These are phyloP conservation scores for Hypoxylon fuscum DNA, from an alignment of 495 filamentous ascomycete genomes.

Conservation along the genomic window DNA sequence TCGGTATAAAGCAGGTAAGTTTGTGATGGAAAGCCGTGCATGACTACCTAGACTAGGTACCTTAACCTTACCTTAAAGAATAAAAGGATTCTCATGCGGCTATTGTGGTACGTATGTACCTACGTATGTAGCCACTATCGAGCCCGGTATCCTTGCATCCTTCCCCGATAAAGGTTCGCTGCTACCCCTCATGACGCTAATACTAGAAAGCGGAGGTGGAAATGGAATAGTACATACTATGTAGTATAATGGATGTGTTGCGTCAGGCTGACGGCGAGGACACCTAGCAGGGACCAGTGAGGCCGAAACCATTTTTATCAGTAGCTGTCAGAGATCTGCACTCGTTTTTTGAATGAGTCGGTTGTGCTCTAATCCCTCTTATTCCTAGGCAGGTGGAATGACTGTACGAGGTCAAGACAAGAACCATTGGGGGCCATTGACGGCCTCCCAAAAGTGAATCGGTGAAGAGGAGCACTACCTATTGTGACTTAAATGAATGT, in stretches of 20 bases:
- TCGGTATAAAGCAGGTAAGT: too few relatives aligned
- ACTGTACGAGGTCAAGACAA: constrained; percentile 24
- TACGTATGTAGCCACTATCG: constrained; percentile 1
- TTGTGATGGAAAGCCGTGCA: constrained; percentile 21
- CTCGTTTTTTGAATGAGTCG: neutral
- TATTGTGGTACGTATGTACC: constrained; percentile 14
- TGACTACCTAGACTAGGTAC: neutral
- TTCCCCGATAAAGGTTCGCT: constrained; percentile 37
- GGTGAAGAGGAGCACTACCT: constrained; percentile 6
- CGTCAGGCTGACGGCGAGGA: constrained; percentile 36
- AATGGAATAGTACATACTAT: too few relatives aligned
- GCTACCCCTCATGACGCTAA: constrained; percentile 41
- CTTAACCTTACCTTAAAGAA: constrained; percentile 1
- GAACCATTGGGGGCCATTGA: constrained; percentile 27
- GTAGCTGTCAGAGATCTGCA: constrained; percentile 19
- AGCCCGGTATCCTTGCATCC: constrained; percentile 32
- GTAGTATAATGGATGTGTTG: constrained; percentile 32
- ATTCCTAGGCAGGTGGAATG: constrained; percentile 7
- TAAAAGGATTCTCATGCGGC: constrained; percentile 33
- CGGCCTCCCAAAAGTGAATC: constrained; percentile 13
- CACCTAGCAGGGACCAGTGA: constrained; percentile 19
- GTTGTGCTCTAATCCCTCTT: constrained; percentile 16
- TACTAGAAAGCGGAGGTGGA: constrained; percentile 39
- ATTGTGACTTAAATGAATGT: constrained; percentile 13
- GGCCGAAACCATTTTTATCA: constrained; percentile 19